Conservation (phyloP, 495 filamentous ascomycete species). For the Lepidopterella palustris region DNA sequence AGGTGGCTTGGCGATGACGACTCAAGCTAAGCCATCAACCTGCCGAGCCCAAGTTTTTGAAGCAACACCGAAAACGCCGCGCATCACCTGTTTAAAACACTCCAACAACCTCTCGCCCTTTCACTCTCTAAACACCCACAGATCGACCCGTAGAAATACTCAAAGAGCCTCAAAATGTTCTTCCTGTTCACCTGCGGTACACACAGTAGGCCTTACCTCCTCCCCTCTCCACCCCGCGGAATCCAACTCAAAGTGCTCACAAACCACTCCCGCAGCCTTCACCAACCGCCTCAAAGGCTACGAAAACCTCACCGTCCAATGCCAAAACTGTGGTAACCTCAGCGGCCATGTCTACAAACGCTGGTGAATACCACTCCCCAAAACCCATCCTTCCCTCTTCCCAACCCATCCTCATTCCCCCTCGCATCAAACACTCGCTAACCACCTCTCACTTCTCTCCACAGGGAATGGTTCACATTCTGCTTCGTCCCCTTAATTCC, state of each 20-base stretch:
- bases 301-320: conserved; percentile 39
- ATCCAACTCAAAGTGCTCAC: background rate
- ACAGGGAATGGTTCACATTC: conserved; percentile 42
- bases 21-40: too few relatives aligned
- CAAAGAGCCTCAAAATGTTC: conserved; percentile 32
- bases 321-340: conserved; percentile 42
- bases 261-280: conserved; percentile 29
- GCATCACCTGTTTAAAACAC: too few relatives aligned
- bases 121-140: too few relatives aligned
- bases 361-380: conserved; percentile 27
- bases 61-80: too few relatives aligned
- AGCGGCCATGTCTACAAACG: conserved; percentile 31
- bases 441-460: background rate
- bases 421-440: background rate
- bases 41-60: too few relatives aligned
- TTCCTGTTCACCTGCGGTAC: conserved; percentile 41
- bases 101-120: too few relatives aligned
- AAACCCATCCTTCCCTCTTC: too few relatives aligned
- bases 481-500: conserved; percentile 42
- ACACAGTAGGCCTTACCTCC: conserved; percentile 31
- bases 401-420: background rate
- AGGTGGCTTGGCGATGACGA: too few relatives aligned
- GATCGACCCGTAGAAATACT: too few relatives aligned
- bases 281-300: conserved; percentile 32
- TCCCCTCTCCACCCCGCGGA: background rate